Evolutionary conservation across 2,329 filamentous ascomycete genomes (phyloP).

Genomic region (Claviceps pazoutovae): DNA sequence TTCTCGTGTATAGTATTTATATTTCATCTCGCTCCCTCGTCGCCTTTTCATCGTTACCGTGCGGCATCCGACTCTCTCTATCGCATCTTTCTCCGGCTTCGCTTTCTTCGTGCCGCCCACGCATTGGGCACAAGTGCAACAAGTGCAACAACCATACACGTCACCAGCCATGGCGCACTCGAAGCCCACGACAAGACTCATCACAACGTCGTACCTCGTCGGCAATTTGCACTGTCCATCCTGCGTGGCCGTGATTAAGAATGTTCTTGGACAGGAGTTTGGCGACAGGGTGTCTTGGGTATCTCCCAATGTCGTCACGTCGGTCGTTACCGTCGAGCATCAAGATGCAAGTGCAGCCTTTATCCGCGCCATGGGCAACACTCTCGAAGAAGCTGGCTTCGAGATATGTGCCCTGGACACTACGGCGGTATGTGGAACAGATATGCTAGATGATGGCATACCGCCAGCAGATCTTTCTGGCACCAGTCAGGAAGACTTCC

Average conservation of each 20-base stretch:
- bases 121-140: conserved; percentile 2
- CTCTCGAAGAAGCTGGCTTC: conserved; percentile 44
- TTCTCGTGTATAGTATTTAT: too few species aligned
- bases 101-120: background rate
- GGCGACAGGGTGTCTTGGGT: conserved; percentile 38
- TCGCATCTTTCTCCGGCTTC: background rate
- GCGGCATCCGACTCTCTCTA: background rate
- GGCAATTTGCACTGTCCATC: conserved; percentile 68
- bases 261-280: conserved; percentile 36
- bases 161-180: conserved; percentile 14
- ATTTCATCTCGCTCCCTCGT: too few species aligned
- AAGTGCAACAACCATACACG: conserved; percentile 1
- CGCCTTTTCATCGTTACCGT: too few species aligned
- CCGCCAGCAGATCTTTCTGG: conserved; percentile 7
- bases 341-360: conserved; percentile 25
- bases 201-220: conserved; percentile 50
- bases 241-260: conserved; percentile 53
- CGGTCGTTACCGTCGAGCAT: conserved; percentile 51
- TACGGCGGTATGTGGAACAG: conserved; percentile 11
- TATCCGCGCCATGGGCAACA: conserved; percentile 28
- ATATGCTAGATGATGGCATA: conserved; percentile 14
- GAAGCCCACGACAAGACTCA: conserved; percentile 30
- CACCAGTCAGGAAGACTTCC: conserved; percentile 12
- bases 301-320: conserved; percentile 57
- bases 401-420: conserved; percentile 38